Evolutionary conservation across 495 filamentous ascomycete genomes (phyloP).

Genomic region (Xanthoparmelia taractica): DNA sequence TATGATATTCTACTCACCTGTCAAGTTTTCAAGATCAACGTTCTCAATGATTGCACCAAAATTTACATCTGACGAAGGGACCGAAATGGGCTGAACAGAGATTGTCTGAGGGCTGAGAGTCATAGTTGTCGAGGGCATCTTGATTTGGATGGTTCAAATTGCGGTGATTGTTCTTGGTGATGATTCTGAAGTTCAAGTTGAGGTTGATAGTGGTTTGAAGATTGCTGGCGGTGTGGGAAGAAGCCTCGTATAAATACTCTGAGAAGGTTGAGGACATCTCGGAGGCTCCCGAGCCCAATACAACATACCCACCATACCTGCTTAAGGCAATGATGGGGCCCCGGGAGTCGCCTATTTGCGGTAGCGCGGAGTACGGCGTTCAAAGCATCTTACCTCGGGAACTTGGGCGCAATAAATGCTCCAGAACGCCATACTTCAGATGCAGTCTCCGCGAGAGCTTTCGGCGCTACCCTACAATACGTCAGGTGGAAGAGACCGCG

Average conservation of each 20-base stretch:
- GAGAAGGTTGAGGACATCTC: not conserved
- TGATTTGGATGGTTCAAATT: not conserved
- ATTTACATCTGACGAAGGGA: slow-evolving; percentile 39
- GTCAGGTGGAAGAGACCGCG: too few relatives aligned
- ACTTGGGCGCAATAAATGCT: too few relatives aligned
- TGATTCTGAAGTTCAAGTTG: not conserved
- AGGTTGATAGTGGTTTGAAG: not conserved
- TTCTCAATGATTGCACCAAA: slow-evolving; percentile 52
- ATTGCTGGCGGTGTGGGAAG: not conserved
- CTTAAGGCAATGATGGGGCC: not conserved
- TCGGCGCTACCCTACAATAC: too few relatives aligned
- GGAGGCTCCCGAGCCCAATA: not conserved
- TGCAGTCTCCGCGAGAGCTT: too few relatives aligned
- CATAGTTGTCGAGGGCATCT: not conserved
- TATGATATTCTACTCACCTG: slow-evolving; percentile 30
- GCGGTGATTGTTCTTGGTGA: not conserved
- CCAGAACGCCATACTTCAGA: too few relatives aligned
- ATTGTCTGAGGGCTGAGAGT: slow-evolving; percentile 2
- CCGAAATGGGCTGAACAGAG: slow-evolving; percentile 28
- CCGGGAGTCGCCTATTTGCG: not conserved
- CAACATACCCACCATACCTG: too few relatives aligned
- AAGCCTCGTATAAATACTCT: not conserved
- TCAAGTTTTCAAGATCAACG: slow-evolving; percentile 52
- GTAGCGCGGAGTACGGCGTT: not conserved
- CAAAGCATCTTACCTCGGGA: too few relatives aligned